Base-by-base conservation (phyloP, 2,329 filamentous ascomycete species). In the Neofusicoccum laricinum region DNA sequence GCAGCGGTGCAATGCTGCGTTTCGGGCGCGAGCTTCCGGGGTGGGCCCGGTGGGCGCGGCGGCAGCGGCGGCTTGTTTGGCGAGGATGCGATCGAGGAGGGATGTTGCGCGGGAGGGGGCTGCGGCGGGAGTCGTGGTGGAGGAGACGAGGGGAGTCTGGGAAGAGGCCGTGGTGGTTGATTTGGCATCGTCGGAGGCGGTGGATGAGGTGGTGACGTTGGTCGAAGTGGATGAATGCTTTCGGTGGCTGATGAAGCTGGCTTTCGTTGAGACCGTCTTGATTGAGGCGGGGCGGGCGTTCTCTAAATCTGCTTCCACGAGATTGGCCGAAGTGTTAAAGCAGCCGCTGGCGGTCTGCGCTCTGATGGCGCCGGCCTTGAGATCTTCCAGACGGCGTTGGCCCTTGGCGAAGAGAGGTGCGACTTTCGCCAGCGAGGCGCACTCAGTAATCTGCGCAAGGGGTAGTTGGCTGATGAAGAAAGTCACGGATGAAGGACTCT, bases 381-480 rank as follows among this genome's bases (percentile, higher is more conserved):
- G 80, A 57, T 90, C 87, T 64, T 87, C 82, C n/a, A 93, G 81
- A 7, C 88, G 85, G 65, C 85, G 85, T 68, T 91, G 88, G 34
- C 90, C 90, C 71, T 88, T 90, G 55, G 84, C 81, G 32, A 89
- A 80, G 5, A 89, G 69, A 1, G 86, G 84, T 12, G 86, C 84
- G 19, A 84, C 79, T 63, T 84, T 85, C 32, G 77, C 73, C 12
- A 84, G 72, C 0, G 85, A 84, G 4, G 80, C 76, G 72, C 85
- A 85, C 38, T 78, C 75, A 8, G 79, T 79, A 68, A 90, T 80
- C 3, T 82, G 71, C 8, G 83, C 82, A 63, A 85, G 79, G 19
- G 87, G 86, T 5, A 91, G 80, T 32, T 80, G 78, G 41, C 77
- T 72, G 50, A 91, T 73, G 67, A 89, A 91, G 68, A 90, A 90